phyloP scores from a whole-genome alignment of 1,139 yeast genomes.

The Geotrichum macrosporum region DNA sequence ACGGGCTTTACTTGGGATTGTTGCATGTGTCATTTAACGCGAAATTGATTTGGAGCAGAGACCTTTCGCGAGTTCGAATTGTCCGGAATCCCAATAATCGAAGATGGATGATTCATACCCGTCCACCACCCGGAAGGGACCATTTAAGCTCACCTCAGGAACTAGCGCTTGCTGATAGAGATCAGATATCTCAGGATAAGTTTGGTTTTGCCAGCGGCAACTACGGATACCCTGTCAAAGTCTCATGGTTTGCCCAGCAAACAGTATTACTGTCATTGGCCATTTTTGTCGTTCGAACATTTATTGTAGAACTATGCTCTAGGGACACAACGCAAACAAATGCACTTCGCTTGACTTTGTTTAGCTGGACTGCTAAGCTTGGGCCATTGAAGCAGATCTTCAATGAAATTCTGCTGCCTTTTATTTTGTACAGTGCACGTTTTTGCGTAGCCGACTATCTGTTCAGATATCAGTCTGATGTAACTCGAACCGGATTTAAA shows the following conservation, averaged over 20 bases:
- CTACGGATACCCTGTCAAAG: conserved; percentile 20
- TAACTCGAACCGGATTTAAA: neutral
- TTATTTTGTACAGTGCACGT: conserved; percentile 14
- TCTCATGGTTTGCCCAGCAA: conserved; percentile 19
- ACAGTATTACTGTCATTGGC: conserved; percentile 15
- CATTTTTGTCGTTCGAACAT: conserved; percentile 10
- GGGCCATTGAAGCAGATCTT: conserved; percentile 2
- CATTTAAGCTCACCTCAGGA: neutral
- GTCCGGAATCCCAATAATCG: conserved; percentile 5
- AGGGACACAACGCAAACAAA: conserved; percentile 1
- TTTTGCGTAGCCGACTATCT: conserved; percentile 18
- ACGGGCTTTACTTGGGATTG: conserved; percentile 16
- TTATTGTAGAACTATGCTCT: conserved; percentile 8
- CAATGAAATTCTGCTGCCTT: conserved; percentile 15
- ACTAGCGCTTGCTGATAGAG: neutral
- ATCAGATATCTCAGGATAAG: conserved; percentile 3
- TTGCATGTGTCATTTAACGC: conserved; percentile 14
- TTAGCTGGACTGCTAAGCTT: conserved; percentile 19
- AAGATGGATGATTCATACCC: neutral
- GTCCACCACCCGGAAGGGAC: conserved; percentile 13
- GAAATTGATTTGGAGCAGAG: conserved; percentile 1
- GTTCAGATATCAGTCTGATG: conserved; percentile 12
- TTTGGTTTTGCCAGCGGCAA: conserved; percentile 20
- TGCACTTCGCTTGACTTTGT: conserved; percentile 7
- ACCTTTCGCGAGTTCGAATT: conserved; percentile 10